Base-by-base conservation (phyloP, 371 early-diverging fungal genomes). In the Ordospora pajunii region DNA sequence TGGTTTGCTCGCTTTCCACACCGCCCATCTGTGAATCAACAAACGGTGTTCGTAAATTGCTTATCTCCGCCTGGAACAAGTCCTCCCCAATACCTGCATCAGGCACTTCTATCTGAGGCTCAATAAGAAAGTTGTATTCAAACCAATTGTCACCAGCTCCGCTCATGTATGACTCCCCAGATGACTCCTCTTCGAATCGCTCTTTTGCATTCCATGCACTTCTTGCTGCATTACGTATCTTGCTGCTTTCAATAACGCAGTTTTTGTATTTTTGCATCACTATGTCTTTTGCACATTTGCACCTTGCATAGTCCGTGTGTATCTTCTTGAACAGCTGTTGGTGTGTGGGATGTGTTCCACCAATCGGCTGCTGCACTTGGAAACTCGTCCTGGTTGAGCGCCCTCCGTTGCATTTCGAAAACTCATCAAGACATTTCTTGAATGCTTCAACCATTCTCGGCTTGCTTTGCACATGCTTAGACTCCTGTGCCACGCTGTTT, bases 271-370 rank as follows among this genome's bases (percentile, higher is more conserved):
- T 58, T 7, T 58, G 40, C n/a, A 3, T 58, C 17, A 58, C 37
- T 37, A 58, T 58, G 14, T 58, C 58, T 10, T 17, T 58, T n/a
- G 58, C 58, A 58, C 25, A 37, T 14, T 58, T 58, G 17, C 58
- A 58, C 14, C 25, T 10, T 6, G 40, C 5, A 37, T 58, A 58
- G 37, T 58, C 58, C 37, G 40, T 25, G 0, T 27, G 17, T 37
- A 58, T 37, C n/a, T 58, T 58, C 58, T 58, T 58, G 40, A 58
- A 58, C 17, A 58, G 11, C 17, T 58, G 58, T 17, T 58, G 58
- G 25, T 40, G 27, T 7, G 37, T 58, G 5, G 58, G 58, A 58
- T 58, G 58, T 14, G 37, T 25, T 58, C 17, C 32, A n/a, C 11
- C 32, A 32, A 40, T n/a, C 40, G 37, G 2, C 6, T 58, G 58